Conservation (phyloP, 768 basidiomycete species). For the Cyclocybe aegerita region DNA sequence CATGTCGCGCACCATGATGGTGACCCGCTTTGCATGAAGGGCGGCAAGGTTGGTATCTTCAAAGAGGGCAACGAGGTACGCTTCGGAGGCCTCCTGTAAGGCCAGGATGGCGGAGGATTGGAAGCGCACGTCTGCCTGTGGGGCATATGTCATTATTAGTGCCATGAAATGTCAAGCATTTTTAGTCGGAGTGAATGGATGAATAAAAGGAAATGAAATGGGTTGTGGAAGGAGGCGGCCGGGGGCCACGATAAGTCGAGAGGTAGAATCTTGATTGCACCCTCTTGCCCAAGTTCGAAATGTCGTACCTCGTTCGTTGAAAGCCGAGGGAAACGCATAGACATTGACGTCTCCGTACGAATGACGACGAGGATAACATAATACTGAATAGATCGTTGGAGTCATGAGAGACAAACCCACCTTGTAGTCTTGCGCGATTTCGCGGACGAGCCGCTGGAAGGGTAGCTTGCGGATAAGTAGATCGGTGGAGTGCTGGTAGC, state of each 20-base stretch:
- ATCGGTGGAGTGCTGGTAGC: slow-evolving; percentile 18
- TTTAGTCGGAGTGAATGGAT: no score
- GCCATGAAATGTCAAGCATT: background rate
- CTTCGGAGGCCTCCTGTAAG: slow-evolving; percentile 82
- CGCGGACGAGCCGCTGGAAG: slow-evolving; percentile 23
- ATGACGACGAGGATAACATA: no score
- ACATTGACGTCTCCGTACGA: no score
- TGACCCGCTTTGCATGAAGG: slow-evolving; percentile 85
- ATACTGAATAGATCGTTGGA: no score
- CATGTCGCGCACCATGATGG: slow-evolving; percentile 83
- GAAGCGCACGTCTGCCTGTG: slow-evolving; percentile 65
- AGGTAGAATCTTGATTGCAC: no score
- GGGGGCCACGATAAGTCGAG: no score
- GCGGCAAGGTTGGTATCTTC: slow-evolving; percentile 78
- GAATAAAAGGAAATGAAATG: no score
- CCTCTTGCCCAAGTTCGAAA: no score
- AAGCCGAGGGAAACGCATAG: no score
- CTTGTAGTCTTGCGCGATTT: slow-evolving; percentile 20
- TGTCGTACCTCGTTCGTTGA: no score
- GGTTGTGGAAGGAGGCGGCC: no score
- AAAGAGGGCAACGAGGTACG: slow-evolving; percentile 77
- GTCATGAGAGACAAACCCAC: slow-evolving; percentile 5
- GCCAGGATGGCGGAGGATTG: slow-evolving; percentile 79
- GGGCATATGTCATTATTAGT: slow-evolving; percentile 48
- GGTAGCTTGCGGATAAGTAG: slow-evolving; percentile 21